These are phyloP conservation scores for Spiraea crenata DNA, from an alignment of 331 rosid species.

Conservation along the genomic window DNA sequence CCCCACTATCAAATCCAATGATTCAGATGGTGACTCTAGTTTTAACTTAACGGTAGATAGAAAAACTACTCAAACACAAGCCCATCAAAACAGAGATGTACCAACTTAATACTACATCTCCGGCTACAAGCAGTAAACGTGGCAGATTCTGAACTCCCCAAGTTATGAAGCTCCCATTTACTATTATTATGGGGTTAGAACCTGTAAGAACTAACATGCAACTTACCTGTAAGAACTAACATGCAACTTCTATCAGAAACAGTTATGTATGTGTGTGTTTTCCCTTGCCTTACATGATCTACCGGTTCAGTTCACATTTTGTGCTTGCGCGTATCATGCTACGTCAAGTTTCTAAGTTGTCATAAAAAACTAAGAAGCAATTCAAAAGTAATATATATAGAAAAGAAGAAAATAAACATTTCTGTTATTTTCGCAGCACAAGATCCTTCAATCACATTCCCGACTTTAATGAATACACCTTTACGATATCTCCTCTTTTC, in stretches of 20 bases:
- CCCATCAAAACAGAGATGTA: too few relatives aligned
- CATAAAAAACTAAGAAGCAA: background rate
- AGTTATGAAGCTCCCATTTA: too few relatives aligned
- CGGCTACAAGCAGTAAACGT: too few relatives aligned
- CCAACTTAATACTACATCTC: background rate
- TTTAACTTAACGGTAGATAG: background rate
- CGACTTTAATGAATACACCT: slow-evolving; percentile 24
- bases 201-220: too few relatives aligned
- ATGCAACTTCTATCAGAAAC: background rate
- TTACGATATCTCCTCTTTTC: slow-evolving; percentile 30
- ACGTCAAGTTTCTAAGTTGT: background rate
- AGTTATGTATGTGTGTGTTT: background rate
- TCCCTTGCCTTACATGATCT: background rate
- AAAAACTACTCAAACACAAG: background rate
- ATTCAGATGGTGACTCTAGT: too few relatives aligned
- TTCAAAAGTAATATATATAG: background rate
- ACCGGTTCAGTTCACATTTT: background rate
- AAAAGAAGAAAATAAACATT: slow-evolving; percentile 12
- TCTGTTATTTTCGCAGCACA: slow-evolving; percentile 37
- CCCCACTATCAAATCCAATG: too few relatives aligned
- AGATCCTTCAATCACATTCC: slow-evolving; percentile 23
- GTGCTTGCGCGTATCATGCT: background rate
- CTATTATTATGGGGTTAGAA: too few relatives aligned
- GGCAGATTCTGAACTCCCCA: too few relatives aligned
- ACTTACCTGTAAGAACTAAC: background rate